phyloP scores from a whole-genome alignment of 257 asterid species.

The Fraxinus quadrangulata region DNA sequence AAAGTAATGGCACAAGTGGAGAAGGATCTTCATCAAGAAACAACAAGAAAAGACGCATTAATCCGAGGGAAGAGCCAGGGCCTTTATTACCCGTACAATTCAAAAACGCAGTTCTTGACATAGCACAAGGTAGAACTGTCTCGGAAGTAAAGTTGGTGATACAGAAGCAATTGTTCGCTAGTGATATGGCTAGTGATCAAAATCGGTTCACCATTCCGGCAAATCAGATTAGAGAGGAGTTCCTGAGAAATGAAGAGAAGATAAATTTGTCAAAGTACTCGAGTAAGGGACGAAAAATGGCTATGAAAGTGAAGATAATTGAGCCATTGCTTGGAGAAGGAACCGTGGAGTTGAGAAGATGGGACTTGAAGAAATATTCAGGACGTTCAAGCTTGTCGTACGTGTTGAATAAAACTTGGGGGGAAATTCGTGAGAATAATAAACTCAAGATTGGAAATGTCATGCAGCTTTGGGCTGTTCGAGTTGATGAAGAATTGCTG shows the following conservation, averaged over 20 bases:
- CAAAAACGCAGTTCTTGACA: not conserved
- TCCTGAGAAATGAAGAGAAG: slow-evolving; percentile 13
- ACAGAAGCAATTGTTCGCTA: slow-evolving; percentile 2
- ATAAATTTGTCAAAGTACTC: not conserved
- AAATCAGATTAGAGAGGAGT: not conserved
- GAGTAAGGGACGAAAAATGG: no score
- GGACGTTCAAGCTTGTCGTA: not conserved
- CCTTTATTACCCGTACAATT: slow-evolving; percentile 12
- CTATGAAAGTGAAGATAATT: not conserved
- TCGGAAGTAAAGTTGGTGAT: slow-evolving; percentile 1
- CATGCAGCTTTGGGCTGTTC: no score
- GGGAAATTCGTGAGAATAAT: not conserved
- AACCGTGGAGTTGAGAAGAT: not conserved
- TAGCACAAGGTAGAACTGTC: not conserved
- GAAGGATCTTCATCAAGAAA: no score
- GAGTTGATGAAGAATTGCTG: no score
- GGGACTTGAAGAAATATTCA: slow-evolving; percentile 10
- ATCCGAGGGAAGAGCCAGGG: not conserved
- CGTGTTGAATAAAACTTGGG: slow-evolving; percentile 24
- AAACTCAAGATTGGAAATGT: not conserved
- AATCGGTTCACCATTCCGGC: slow-evolving; percentile 11
- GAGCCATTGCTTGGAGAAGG: slow-evolving; percentile 1
- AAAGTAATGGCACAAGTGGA: no score
- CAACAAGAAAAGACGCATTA: no score
- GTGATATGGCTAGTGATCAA: not conserved